Conservation (phyloP, 495 filamentous ascomycete genomes). For the Pyrenula massariospora region DNA sequence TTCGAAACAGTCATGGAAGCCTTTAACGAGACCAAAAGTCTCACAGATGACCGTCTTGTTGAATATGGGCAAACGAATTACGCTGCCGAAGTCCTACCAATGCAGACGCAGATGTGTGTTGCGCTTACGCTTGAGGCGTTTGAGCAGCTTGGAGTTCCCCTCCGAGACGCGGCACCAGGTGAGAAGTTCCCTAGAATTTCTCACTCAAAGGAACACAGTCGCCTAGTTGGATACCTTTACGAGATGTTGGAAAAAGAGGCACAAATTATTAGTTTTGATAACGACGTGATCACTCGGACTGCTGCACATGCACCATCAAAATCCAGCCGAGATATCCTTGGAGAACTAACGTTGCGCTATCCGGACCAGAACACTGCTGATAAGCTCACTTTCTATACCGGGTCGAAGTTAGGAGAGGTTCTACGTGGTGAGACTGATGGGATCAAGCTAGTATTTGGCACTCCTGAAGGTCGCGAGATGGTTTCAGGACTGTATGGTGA, state of each 20-base stretch:
- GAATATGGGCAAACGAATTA: slow-evolving; percentile 25
- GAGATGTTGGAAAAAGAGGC: slow-evolving; percentile 26
- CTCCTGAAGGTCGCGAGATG: slow-evolving; percentile 28
- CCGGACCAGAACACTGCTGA: slow-evolving; percentile 23
- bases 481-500: slow-evolving; percentile 33
- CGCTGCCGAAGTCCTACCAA: slow-evolving; percentile 12
- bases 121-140: slow-evolving; percentile 31
- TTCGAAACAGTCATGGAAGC: slow-evolving; percentile 16
- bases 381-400: background rate
- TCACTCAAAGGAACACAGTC: slow-evolving; percentile 17
- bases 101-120: slow-evolving; percentile 22
- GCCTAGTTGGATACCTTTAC: slow-evolving; percentile 27
- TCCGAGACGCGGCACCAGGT: slow-evolving; percentile 19
- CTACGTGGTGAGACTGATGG: slow-evolving; percentile 20
- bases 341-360: slow-evolving; percentile 19
- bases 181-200: slow-evolving; percentile 21
- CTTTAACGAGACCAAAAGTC: slow-evolving; percentile 17
- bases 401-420: slow-evolving; percentile 5
- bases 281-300: slow-evolving; percentile 23
- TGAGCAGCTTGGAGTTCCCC: slow-evolving; percentile 23
- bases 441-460: slow-evolving; percentile 33
- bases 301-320: slow-evolving; percentile 17
- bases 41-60: slow-evolving; percentile 25
- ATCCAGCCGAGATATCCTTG: slow-evolving; percentile 20
- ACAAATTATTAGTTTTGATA: slow-evolving; percentile 24